These are phyloP conservation scores for Misopates orontium DNA, from an alignment of 257 asterid species.

Conservation along the genomic window DNA sequence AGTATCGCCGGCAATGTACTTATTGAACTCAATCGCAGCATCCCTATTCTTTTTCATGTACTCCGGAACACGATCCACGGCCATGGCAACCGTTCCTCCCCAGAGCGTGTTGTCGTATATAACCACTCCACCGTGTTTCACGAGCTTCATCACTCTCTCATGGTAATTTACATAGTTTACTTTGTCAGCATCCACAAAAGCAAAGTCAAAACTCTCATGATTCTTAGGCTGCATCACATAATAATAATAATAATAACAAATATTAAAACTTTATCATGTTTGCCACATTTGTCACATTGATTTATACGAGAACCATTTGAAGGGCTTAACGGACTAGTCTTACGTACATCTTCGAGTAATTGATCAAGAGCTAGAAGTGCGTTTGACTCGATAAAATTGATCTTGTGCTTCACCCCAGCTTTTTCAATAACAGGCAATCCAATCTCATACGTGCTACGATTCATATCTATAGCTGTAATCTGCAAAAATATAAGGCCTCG, in stretches of 20 bases:
- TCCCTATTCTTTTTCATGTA: constrained; percentile 4
- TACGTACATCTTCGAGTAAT: constrained; percentile 15
- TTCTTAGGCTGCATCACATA: constrained; percentile 11
- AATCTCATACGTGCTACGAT: constrained; percentile 33
- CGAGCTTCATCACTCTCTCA: constrained; percentile 31
- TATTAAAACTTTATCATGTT: too few species aligned
- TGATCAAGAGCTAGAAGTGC: constrained; percentile 23
- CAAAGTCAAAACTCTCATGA: constrained; percentile 33
- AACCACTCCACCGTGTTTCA: constrained; percentile 31
- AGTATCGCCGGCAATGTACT: constrained; percentile 16
- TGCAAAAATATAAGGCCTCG: too few species aligned
- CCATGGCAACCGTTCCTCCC: constrained; percentile 33
- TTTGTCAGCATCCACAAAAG: constrained; percentile 37
- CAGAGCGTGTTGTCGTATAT: constrained; percentile 39
- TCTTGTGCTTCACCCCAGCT: constrained; percentile 35
- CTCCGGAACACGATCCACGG: constrained; percentile 14
- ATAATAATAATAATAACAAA: too few species aligned
- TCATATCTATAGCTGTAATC: constrained; percentile 35
- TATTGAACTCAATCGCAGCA: constrained; percentile 20
- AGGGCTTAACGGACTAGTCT: background rate
- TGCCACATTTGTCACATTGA: too few species aligned
- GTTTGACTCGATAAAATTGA: constrained; percentile 33
- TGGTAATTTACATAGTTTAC: constrained; percentile 32
- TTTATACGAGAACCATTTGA: too few species aligned
- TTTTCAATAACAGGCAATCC: constrained; percentile 37